These are phyloP conservation scores for Strobilomyces echinocephalus DNA, from an alignment of 768 basidiomycete species.

Conservation along the genomic window DNA sequence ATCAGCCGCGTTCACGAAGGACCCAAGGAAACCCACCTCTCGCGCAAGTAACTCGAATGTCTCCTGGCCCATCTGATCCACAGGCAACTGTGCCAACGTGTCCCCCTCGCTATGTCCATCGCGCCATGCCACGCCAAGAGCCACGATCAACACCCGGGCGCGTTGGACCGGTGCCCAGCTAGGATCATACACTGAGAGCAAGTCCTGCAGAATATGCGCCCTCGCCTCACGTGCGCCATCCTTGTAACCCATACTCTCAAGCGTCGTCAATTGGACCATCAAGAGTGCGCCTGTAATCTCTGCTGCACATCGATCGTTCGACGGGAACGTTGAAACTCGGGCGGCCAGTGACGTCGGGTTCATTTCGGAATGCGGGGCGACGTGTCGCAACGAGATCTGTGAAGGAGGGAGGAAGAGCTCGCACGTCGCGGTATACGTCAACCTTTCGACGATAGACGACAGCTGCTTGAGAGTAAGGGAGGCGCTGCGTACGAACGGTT, in stretches of 20 bases:
- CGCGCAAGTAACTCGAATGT: slow-evolving; percentile 37
- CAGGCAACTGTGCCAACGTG: slow-evolving; percentile 19
- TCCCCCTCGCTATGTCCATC: slow-evolving; percentile 19
- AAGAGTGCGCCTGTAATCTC: slow-evolving; percentile 50
- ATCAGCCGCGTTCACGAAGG: neutral
- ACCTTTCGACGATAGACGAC: slow-evolving; percentile 54
- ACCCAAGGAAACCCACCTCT: slow-evolving; percentile 35
- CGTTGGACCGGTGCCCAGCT: slow-evolving; percentile 52
- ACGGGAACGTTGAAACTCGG: slow-evolving; percentile 14
- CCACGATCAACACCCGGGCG: slow-evolving; percentile 51
- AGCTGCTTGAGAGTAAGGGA: slow-evolving; percentile 50
- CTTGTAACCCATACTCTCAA: slow-evolving; percentile 57
- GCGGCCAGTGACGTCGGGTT: neutral
- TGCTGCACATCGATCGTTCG: slow-evolving; percentile 9
- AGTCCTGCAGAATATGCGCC: slow-evolving; percentile 42
- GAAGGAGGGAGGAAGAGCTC: slow-evolving; percentile 55
- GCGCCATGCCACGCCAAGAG: slow-evolving; percentile 44
- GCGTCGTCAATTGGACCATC: slow-evolving; percentile 54
- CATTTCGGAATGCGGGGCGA: neutral
- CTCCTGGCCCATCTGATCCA: slow-evolving; percentile 38
- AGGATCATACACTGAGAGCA: slow-evolving; percentile 45
- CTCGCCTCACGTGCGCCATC: slow-evolving; percentile 44
- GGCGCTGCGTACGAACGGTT: slow-evolving; percentile 36
- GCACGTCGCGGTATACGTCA: slow-evolving; percentile 62
- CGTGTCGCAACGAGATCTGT: slow-evolving; percentile 43